Evolutionary conservation across 495 filamentous ascomycete genomes (phyloP), one percentile per base, ranked within the genome.

Genomic region (Astrocystis sublimbata): DNA sequence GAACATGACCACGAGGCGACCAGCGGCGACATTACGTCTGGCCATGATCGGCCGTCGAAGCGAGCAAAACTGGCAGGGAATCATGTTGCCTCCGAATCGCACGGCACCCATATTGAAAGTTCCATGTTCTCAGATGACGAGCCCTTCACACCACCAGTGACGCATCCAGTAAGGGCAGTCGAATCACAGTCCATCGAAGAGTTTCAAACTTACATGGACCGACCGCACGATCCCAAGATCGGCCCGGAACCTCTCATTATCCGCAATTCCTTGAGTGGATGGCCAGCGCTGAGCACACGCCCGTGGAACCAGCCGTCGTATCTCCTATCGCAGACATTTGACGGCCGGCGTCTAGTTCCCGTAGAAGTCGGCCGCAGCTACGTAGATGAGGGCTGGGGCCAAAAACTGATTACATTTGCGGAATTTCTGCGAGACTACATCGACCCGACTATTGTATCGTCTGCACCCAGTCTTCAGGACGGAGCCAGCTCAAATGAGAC

Each of bases 361-460:
- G 81, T 98, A 13, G 94, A 99, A 71, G 70, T 96, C n/a, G 94
- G 94, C 6, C 78, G 90, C 49, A 91, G 86, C 63, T 99, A 99
- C 66, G 93, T 92, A 7, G 90, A 94, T 61, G 84, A 83, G 21
- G 87, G 80, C 13, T 99, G 96, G 94, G 87, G 88, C 0, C 94
- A 99, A 71, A 83, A 82, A 60, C 87, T 98, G 35, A 82, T 97
- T 12, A 74, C 85, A 3, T 96, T 98, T 60, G 74, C 76, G 42
- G 81, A 90, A 10, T 96, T 97, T 66, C 69, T 96, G 35, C 67
- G 77, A 41, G 67, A 71, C 12, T 86, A 87, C 65, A 77, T 93
- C 57, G 66, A 78, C 26, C 56, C 64, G 1, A 31, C 36, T 6
- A 6, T n/a, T n/a, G n/a, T n/a, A n/a, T n/a, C n/a, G n/a, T n/a